Conservation (phyloP, 306 rosid genomes). For the Dalbergia cochinchinensis region DNA sequence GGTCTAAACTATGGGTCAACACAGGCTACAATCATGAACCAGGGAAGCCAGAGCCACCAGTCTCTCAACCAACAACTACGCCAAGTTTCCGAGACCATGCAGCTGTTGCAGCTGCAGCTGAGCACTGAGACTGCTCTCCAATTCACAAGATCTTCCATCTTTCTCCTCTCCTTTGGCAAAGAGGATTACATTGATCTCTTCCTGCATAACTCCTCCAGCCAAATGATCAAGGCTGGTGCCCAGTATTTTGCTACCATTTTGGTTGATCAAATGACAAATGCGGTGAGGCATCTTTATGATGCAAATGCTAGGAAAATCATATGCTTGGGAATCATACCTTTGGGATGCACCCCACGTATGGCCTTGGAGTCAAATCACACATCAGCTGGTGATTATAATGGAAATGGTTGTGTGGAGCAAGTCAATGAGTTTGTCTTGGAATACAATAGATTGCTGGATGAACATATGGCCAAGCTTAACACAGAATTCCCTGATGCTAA, state of each 20-base stretch:
- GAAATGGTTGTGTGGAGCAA: constrained; percentile 57
- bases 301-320: constrained; percentile 74
- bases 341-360: constrained; percentile 81
- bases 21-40: constrained; percentile 79
- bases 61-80: constrained; percentile 88
- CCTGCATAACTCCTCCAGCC: constrained; percentile 53
- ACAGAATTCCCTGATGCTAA: constrained; percentile 58
- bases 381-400: constrained; percentile 29
- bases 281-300: constrained; percentile 68
- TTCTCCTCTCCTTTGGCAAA: constrained; percentile 83
- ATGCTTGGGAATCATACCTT: constrained; percentile 75
- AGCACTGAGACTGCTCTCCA: constrained; percentile 49
- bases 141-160: constrained; percentile 70
- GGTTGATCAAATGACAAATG: constrained; percentile 70
- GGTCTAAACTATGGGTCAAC: constrained; percentile 90
- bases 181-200: constrained; percentile 72
- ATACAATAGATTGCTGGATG: constrained; percentile 64
- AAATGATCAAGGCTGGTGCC: constrained; percentile 30
- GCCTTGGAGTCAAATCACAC: constrained; percentile 40
- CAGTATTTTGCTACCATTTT: constrained; percentile 61
- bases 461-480: constrained; percentile 57
- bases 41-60: constrained; percentile 69
- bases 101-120: constrained; percentile 71
- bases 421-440: constrained; percentile 67
- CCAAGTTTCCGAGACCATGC: constrained; percentile 75